Base-by-base conservation (phyloP, 1,284 basidiomycete species). In the Apiotrichum domesticum region DNA sequence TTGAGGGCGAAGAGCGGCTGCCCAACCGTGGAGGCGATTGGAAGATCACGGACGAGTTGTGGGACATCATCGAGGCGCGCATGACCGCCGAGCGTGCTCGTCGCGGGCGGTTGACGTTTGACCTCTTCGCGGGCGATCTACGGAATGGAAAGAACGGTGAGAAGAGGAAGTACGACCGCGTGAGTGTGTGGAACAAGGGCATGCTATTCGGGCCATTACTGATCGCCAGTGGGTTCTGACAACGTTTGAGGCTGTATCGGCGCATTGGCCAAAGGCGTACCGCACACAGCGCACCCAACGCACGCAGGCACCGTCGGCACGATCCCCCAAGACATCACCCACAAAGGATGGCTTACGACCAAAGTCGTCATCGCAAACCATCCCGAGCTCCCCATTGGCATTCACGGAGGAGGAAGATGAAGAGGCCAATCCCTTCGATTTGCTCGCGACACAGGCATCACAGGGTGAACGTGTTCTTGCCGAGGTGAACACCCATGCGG, bases 201-300 rank as follows among this genome's bases (percentile, higher is more conserved):
- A 37, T 10, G 5, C 21, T 21, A 21, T 21, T 21, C 21, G 21
- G 21, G 21, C 21, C 21, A 21, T 21, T 21, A 21, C 21, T 21
- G 21, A 21, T 21, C 21, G 15, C 6, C 47, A 76, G 74, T 87
- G 84, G 81, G 84, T 90, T 45, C 87, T 91, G 85, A 88, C 88
- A 1, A 85, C 88, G 0, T 95, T 94, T 65, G 87, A 93, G 70
- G 93, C 90, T 52, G 80, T 90, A 6, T 68, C 71, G 0, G 71
- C 72, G 0, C 71, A 73, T 58, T 75, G 77, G 77, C 74, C 74
- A 3, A 66, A 64, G 48, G 55, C 52, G 4, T 46, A 57, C 21
- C 63, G 59, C 35, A 66, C 70, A 1, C 66, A 68, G 39, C 58
- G 54, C 35, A 63, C 66, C 2, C 57, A 45, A 3, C 34, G 46